Evolutionary conservation across 2,329 filamentous ascomycete species (phyloP).

Genomic region (Colletotrichum gigasporum): DNA sequence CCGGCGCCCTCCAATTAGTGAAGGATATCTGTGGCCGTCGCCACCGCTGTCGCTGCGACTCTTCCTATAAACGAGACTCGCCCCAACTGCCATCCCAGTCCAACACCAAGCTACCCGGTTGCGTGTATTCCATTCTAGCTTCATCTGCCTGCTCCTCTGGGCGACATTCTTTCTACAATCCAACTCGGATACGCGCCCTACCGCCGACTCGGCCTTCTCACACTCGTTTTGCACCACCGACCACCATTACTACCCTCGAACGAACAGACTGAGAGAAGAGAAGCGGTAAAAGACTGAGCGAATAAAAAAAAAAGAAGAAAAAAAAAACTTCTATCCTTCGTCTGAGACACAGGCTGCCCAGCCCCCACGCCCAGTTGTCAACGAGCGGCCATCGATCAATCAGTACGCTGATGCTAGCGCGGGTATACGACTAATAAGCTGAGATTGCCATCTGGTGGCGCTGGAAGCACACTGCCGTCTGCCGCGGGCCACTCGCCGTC

Average conservation of each 20-base stretch:
- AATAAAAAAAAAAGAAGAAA: conserved; percentile 24
- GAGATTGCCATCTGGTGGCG: conserved; percentile 24
- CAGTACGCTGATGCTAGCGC: conserved; percentile 17
- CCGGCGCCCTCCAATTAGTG: conserved; percentile 14
- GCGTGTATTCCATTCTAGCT: neutral
- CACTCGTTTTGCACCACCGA: neutral
- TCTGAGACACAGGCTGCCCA: conserved; percentile 27
- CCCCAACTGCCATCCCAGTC: conserved; percentile 2
- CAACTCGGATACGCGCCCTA: neutral
- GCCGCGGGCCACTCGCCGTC: conserved; percentile 28
- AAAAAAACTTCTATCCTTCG: neutral
- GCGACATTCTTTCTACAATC: neutral
- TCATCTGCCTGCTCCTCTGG: neutral
- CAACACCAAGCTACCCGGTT: neutral
- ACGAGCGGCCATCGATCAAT: conserved; percentile 16
- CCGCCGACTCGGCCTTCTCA: neutral
- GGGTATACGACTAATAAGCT: conserved; percentile 18
- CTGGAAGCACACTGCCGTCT: conserved; percentile 28
- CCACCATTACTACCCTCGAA: too few species aligned
- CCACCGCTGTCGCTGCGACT: conserved; percentile 8
- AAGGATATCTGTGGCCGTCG: conserved; percentile 7
- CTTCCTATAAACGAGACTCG: conserved; percentile 21
- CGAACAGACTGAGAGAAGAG: neutral
- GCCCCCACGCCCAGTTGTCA: conserved; percentile 25
- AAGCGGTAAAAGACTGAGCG: conserved; percentile 18